Percentiles rank a stretch among this genome's conserved stretches.
These are phyloP conservation scores for Tolypocladium sp. DNA, from an alignment of 2,329 filamentous ascomycete genomes.

Conservation along the genomic window DNA sequence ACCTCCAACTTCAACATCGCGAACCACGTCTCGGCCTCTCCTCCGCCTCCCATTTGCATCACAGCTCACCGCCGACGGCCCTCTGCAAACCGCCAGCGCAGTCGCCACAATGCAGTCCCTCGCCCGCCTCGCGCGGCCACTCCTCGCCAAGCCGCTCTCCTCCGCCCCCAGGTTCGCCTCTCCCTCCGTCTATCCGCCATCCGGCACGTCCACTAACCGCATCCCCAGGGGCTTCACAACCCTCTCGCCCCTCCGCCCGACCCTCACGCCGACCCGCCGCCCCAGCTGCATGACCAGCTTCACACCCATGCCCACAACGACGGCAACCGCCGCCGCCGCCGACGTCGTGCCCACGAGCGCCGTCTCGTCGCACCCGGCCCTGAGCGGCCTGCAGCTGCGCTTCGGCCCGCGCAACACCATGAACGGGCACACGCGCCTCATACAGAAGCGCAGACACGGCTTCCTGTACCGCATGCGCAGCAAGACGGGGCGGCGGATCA, in stretches of 20 bases:
- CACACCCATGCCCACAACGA: conserved; percentile 11
- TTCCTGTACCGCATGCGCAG: conserved; percentile 43
- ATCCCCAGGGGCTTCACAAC: conserved; percentile 35
- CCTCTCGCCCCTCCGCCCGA: conserved; percentile 41
- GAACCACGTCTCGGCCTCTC: neutral
- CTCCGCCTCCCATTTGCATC: neutral
- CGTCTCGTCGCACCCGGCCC: conserved; percentile 43
- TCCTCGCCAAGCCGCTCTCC: conserved; percentile 13
- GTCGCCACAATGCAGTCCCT: conserved; percentile 14
- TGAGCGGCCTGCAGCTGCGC: conserved; percentile 42
- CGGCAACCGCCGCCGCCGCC: conserved; percentile 6
- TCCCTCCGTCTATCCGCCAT: neutral
- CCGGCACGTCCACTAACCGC: neutral
- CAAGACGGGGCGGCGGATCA: conserved; percentile 41
- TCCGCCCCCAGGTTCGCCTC: conserved; percentile 14
- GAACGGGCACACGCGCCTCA: conserved; percentile 42
- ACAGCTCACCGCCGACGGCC: neutral
- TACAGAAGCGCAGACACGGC: conserved; percentile 51
- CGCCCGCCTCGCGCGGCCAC: conserved; percentile 20
- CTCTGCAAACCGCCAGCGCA: neutral
- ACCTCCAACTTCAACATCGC: neutral
- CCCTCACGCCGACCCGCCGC: conserved; percentile 25
- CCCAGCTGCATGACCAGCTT: conserved; percentile 19
- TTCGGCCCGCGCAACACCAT: conserved; percentile 51
- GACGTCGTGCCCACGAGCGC: conserved; percentile 10